Percentiles rank a stretch among this genome's conserved stretches.
These are phyloP conservation scores for Colletotrichum sp. DNA, from an alignment of 2,329 filamentous ascomycete species.

Conservation along the genomic window DNA sequence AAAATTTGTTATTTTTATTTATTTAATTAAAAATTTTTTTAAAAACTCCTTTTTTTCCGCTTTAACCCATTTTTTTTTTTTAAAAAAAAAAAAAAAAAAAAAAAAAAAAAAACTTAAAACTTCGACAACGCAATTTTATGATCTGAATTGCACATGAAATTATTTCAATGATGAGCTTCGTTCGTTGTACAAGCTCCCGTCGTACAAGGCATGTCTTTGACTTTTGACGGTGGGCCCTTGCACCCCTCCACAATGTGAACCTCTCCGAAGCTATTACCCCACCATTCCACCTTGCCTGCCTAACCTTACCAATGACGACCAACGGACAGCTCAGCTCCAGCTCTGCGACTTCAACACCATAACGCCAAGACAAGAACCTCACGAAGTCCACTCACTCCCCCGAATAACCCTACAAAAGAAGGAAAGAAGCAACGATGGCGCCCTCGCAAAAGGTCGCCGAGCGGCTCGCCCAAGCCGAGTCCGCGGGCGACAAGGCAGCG, in stretches of 20 bases:
- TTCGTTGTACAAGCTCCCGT: background rate
- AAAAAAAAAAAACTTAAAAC: no score
- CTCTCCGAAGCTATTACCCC: slow-evolving; percentile 17
- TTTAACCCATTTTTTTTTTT: no score
- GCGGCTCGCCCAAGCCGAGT: slow-evolving; percentile 47
- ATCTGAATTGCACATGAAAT: background rate
- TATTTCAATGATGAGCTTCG: background rate
- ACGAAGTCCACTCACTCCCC: no score
- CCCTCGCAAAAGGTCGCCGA: slow-evolving; percentile 44
- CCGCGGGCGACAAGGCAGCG: slow-evolving; percentile 45
- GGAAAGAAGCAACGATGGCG: slow-evolving; percentile 33
- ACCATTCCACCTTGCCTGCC: slow-evolving; percentile 25
- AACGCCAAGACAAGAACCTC: background rate
- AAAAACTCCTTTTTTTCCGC: no score
- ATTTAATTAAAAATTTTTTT: no score
- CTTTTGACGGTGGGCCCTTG: background rate
- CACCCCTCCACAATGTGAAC: background rate
- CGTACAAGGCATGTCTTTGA: background rate
- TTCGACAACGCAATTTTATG: no score
- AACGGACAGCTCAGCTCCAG: slow-evolving; percentile 6
- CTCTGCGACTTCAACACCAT: background rate
- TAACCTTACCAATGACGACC: slow-evolving; percentile 14
- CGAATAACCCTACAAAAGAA: background rate
- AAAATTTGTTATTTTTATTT: no score
- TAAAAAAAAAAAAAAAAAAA: no score